Evolutionary conservation across 169 alveolate species (phyloP), one percentile per base, ranked within the genome.

Genomic region (Plasmodium vivax): DNA sequence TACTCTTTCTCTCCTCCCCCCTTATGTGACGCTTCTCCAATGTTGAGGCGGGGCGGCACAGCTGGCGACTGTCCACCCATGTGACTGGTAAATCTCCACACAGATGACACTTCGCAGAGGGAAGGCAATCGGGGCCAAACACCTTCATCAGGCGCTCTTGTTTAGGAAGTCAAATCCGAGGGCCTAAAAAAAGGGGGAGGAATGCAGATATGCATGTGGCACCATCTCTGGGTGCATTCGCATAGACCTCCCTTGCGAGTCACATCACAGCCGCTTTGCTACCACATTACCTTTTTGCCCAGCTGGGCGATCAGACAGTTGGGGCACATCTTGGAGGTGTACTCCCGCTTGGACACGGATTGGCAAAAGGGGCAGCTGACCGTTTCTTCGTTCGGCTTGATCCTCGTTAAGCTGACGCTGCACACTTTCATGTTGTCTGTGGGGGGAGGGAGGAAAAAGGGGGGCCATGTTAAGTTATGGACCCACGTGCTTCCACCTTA

Each of bases 141-240:
- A 51, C 12, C 14, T 80, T 80, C 36, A 71, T 91, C 45, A 91
- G 43, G 74, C 30, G 81, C 82, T 91, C 68, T 91, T 91, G 81
- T 81, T 91, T 81, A 91, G 58, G 84, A 91, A 91, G 45, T 91
- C 95, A 73, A 91, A 91, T 82, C 95, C 95, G 58, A 91, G 84
- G 19, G 92, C 92, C 95, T 91, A 30, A n/a, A 71, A 41, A 77
- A 30, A 41, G 56, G 58, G 27, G 34, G 19, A 58, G 2, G 5
- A 77, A 43, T 23, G 83, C n/a, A 30, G 6, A 30, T 68, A 30
- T 38, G 27, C 77, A 68, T 23, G 32, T 68, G 77, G n/a, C 43
- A 68, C 38, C 16, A 30, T 8, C 27, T 47, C 58, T 47, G 19
- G 19, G 58, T 47, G 58, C 58, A 47, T 19, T 47, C n/a, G 3